A percentile compares a stretch with the other conserved stretches of the same genome.
phyloP scores from a whole-genome alignment of 176 grass and related monocot species.

The Aegilops bicornis region DNA sequence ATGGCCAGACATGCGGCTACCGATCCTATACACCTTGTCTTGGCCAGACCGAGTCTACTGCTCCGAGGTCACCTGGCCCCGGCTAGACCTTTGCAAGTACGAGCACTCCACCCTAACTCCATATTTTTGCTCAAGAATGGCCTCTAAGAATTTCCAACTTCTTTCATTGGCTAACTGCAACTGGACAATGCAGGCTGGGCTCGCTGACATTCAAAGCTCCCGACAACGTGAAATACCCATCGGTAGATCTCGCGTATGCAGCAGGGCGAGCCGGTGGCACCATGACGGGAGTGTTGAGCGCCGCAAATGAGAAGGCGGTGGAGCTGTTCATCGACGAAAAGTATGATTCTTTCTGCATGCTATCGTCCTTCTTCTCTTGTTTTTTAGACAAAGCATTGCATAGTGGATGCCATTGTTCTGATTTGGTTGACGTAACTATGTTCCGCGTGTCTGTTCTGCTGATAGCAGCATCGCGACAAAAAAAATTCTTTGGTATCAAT shows the following conservation, averaged over 20 bases:
- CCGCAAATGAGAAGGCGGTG: slow-evolving; percentile 97
- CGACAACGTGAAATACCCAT: slow-evolving; percentile 93
- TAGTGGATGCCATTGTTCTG: slow-evolving; percentile 20
- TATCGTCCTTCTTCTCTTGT: neutral
- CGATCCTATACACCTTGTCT: slow-evolving; percentile 94
- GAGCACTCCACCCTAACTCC: neutral
- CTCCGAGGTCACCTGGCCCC: slow-evolving; percentile 90
- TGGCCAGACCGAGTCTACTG: slow-evolving; percentile 97
- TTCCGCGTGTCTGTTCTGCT: slow-evolving; percentile 24
- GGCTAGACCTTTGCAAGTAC: slow-evolving; percentile 97
- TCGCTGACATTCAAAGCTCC: slow-evolving; percentile 93
- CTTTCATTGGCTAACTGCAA: neutral
- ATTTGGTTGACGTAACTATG: slow-evolving; percentile 28
- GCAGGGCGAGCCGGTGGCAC: slow-evolving; percentile 93
- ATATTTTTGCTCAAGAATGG: neutral
- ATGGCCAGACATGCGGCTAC: slow-evolving; percentile 96
- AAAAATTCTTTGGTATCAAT: neutral
- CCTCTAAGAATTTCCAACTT: neutral
- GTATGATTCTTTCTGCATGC: slow-evolving; percentile 37
- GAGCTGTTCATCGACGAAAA: slow-evolving; percentile 97
- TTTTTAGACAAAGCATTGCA: slow-evolving; percentile 20
- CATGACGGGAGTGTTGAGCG: slow-evolving; percentile 98
- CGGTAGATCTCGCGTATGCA: slow-evolving; percentile 85
- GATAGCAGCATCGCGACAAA: neutral
- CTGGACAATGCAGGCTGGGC: slow-evolving; percentile 59